These are phyloP conservation scores for Backusella westeae DNA, from an alignment of 192 early-diverging fungal species.

Conservation along the genomic window DNA sequence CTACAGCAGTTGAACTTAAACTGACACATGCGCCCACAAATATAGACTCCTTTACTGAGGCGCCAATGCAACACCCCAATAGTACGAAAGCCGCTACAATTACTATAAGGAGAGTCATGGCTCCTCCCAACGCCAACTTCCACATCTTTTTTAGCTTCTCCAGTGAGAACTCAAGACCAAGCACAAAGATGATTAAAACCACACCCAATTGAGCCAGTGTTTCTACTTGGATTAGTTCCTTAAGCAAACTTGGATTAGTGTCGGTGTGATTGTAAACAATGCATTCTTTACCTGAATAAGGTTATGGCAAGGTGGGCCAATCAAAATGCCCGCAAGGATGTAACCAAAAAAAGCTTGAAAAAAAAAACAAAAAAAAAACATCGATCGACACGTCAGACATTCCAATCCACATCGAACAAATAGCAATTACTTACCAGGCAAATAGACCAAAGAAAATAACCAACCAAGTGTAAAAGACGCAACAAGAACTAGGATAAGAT, in stretches of 20 bases:
- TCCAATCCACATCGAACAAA: constrained; percentile 17
- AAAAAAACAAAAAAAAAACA: constrained; percentile 11
- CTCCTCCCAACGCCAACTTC: constrained; percentile 46
- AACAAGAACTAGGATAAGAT: constrained; percentile 42
- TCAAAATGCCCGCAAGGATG: constrained; percentile 46
- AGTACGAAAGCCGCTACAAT: constrained; percentile 35
- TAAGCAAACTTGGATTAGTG: background rate
- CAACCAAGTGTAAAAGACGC: constrained; percentile 38
- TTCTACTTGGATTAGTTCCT: constrained; percentile 51
- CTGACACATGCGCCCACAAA: constrained; percentile 52
- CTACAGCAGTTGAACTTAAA: constrained; percentile 51
- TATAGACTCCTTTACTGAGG: constrained; percentile 39
- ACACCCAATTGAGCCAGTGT: constrained; percentile 56
- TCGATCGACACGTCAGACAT: constrained; percentile 31
- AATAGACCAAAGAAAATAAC: constrained; percentile 33
- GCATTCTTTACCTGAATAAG: constrained; percentile 40
- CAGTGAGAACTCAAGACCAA: constrained; percentile 57
- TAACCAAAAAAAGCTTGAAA: constrained; percentile 55
- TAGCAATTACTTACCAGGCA: constrained; percentile 13
- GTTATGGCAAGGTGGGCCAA: constrained; percentile 45
- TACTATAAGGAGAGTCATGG: constrained; percentile 38
- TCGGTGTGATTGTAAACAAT: background rate
- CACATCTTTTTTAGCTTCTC: constrained; percentile 50
- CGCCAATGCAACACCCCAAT: constrained; percentile 35
- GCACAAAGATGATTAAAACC: constrained; percentile 55